phyloP scores from a whole-genome alignment of 176 grass and related monocot species.

The Avena eriantha region DNA sequence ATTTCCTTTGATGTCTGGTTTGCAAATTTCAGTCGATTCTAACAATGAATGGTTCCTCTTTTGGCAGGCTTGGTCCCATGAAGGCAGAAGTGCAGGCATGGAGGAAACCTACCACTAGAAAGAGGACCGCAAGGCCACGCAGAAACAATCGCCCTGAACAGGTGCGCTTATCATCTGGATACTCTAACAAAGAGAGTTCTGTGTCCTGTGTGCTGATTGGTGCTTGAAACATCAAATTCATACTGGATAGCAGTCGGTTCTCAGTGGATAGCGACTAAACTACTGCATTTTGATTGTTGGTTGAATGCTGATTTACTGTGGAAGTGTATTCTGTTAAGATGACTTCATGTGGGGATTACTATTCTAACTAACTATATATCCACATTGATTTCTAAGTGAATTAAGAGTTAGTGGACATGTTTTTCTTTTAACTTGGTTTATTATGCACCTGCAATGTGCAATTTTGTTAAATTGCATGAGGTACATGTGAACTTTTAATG shows the following conservation, averaged over 20 bases:
- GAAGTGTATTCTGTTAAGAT: background rate
- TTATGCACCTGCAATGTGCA: background rate
- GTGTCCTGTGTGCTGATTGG: background rate
- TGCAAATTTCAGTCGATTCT: background rate
- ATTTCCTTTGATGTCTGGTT: background rate
- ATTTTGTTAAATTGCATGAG: background rate
- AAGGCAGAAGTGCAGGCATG: constrained; percentile 64
- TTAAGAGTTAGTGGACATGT: background rate
- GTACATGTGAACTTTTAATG: background rate
- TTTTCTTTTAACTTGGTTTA: background rate
- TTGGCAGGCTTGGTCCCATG: constrained; percentile 74
- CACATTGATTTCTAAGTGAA: background rate
- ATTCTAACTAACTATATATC: background rate
- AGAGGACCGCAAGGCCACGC: constrained; percentile 46
- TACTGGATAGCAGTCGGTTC: background rate
- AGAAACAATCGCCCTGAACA: constrained; percentile 71
- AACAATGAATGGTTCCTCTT: background rate
- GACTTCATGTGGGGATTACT: background rate
- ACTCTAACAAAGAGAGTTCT: background rate
- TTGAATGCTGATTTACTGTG: background rate
- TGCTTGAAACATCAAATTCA: constrained; percentile 7
- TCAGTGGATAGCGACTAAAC: background rate
- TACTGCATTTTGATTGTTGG: background rate
- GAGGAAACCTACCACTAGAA: constrained; percentile 38
- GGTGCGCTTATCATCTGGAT: constrained; percentile 35